Percentiles rank a stretch among this genome's conserved stretches.
phyloP scores from a whole-genome alignment of 2,329 filamentous ascomycete species.

The Colletotrichum coccodes region DNA sequence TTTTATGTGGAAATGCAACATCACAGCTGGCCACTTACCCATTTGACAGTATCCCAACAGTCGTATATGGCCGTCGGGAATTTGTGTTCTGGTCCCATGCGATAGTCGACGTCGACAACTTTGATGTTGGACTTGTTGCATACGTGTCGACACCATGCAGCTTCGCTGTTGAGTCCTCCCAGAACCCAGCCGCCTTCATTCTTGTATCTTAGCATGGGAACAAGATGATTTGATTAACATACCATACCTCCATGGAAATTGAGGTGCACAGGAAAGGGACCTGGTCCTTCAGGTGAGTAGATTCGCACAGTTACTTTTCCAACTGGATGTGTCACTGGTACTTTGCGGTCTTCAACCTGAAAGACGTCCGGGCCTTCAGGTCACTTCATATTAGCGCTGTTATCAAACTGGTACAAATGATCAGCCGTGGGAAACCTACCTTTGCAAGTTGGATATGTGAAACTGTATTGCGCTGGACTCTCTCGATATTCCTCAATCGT shows the following conservation, averaged over 20 bases:
- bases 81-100: conserved; percentile 39
- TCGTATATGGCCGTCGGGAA: conserved; percentile 39
- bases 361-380: conserved; percentile 11
- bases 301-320: conserved; percentile 39
- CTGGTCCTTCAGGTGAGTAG: conserved; percentile 40
- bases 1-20: neutral
- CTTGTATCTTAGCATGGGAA: neutral
- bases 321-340: conserved; percentile 38
- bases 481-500: conserved; percentile 40
- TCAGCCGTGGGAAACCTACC: conserved; percentile 15
- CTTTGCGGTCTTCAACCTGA: conserved; percentile 22
- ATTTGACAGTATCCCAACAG: conserved; percentile 42
- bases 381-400: rapidly evolving
- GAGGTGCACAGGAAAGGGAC: conserved; percentile 39
- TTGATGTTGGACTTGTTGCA: conserved; percentile 39
- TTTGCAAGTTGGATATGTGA: conserved; percentile 40
- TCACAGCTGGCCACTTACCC: conserved; percentile 31
- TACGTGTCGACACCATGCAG: conserved; percentile 41
- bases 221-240: no score
- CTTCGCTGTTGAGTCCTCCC: conserved; percentile 37
- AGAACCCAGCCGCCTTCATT: conserved; percentile 39
- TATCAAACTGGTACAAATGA: rapidly evolving
- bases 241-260: conserved; percentile 39
- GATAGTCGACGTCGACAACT: conserved; percentile 42
- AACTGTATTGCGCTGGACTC: conserved; percentile 40